These are phyloP conservation scores for Pseudogymnoascus destructans DNA, from an alignment of 2,329 filamentous ascomycete species.

Conservation along the genomic window DNA sequence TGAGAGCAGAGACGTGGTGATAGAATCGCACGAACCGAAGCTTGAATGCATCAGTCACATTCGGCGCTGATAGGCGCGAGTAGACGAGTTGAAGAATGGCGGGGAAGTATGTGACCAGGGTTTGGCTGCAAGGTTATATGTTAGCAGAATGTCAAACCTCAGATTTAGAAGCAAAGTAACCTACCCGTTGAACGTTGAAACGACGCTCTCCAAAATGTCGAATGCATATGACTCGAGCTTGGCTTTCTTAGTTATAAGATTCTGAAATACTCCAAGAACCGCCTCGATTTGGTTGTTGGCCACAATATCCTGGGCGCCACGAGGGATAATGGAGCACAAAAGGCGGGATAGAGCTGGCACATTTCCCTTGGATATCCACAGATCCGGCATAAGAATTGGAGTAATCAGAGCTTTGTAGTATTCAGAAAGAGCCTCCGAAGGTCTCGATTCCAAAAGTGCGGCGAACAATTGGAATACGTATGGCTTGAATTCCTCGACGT, in stretches of 20 bases:
- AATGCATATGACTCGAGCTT: slow-evolving; percentile 71
- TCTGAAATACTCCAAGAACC: slow-evolving; percentile 92
- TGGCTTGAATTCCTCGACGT: slow-evolving; percentile 84
- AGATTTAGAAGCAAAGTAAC: slow-evolving; percentile 27
- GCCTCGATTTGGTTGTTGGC: slow-evolving; percentile 72
- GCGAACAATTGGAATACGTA: slow-evolving; percentile 95
- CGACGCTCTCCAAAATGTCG: slow-evolving; percentile 73
- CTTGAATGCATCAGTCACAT: slow-evolving; percentile 63
- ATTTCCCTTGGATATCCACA: slow-evolving; percentile 90
- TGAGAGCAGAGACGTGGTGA: slow-evolving; percentile 67
- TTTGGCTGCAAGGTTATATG: slow-evolving; percentile 31
- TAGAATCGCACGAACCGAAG: slow-evolving; percentile 87
- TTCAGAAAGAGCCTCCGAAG: slow-evolving; percentile 60
- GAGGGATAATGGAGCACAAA: slow-evolving; percentile 69
- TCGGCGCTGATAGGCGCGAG: slow-evolving; percentile 47
- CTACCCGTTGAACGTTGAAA: slow-evolving; percentile 58
- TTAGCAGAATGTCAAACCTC: slow-evolving; percentile 19
- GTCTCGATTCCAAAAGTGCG: slow-evolving; percentile 76
- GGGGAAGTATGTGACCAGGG: slow-evolving; percentile 42
- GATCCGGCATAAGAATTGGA: slow-evolving; percentile 63
- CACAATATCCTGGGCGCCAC: slow-evolving; percentile 59
- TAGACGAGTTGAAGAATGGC: slow-evolving; percentile 72
- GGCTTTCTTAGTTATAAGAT: slow-evolving; percentile 50
- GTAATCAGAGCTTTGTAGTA: slow-evolving; percentile 70
- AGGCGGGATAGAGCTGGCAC: slow-evolving; percentile 82